Evolutionary conservation across 2,329 filamentous ascomycete species (phyloP).

Genomic region (Huntiella bhutanensis): DNA sequence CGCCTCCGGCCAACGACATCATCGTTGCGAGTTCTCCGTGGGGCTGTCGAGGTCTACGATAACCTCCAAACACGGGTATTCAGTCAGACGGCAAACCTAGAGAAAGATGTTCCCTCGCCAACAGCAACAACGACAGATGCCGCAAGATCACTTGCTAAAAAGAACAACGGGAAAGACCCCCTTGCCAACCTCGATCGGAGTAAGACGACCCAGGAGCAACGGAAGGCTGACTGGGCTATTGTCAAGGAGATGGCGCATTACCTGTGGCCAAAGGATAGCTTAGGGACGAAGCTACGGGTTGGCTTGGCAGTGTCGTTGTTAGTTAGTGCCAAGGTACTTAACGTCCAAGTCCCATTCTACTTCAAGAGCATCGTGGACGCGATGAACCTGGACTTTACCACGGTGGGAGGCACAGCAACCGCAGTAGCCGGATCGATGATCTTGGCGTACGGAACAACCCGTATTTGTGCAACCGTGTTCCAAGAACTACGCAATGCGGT

Average conservation of each 20-base stretch:
- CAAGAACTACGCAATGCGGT: constrained; percentile 91
- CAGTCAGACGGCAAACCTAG: background rate
- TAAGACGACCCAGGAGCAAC: constrained; percentile 65
- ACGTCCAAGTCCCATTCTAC: constrained; percentile 96
- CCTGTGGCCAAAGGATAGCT: constrained; percentile 77
- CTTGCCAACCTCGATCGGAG: constrained; percentile 40
- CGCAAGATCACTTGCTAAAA: constrained; percentile 6
- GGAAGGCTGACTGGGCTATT: constrained; percentile 94
- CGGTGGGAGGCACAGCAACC: constrained; percentile 70
- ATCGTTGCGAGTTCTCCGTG: constrained; percentile 5
- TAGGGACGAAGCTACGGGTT: constrained; percentile 59
- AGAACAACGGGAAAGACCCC: constrained; percentile 23
- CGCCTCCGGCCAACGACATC: constrained; percentile 3
- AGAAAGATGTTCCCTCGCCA: background rate
- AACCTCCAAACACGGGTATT: constrained; percentile 7
- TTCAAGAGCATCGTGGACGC: constrained; percentile 96
- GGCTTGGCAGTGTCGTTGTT: constrained; percentile 67
- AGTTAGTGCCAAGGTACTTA: constrained; percentile 80
- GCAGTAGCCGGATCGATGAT: constrained; percentile 87
- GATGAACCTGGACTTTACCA: constrained; percentile 89
- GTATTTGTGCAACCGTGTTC: constrained; percentile 75
- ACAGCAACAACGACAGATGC: background rate
- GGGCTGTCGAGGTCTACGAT: constrained; percentile 7
- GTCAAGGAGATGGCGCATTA: constrained; percentile 96
- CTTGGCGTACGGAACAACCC: constrained; percentile 72